phyloP scores from a whole-genome alignment of 1,284 basidiomycete genomes.

The Caloboletus inedulis region DNA sequence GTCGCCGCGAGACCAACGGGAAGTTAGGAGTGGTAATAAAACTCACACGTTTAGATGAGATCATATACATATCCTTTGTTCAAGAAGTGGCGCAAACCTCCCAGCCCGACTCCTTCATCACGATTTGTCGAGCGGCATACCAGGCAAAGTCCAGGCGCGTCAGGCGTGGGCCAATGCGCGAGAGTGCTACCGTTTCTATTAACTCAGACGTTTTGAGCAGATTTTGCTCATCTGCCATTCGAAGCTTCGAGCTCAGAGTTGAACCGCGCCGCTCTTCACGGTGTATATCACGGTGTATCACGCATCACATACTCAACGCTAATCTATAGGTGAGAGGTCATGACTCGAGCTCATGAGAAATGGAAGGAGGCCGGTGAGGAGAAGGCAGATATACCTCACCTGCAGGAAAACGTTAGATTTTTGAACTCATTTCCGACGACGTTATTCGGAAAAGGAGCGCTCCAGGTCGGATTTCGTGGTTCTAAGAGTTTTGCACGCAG shows the following conservation, averaged over 20 bases:
- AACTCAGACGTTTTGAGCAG: conserved; percentile 21
- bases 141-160: conserved; percentile 9
- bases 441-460: not conserved
- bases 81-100: conserved; percentile 2
- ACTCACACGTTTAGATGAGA: conserved; percentile 63
- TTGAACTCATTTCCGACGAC: conserved; percentile 12
- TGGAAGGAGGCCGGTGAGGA: conserved; percentile 5
- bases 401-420: conserved; percentile 7
- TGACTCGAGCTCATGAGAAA: not conserved
- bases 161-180: conserved; percentile 9
- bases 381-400: conserved; percentile 22
- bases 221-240: conserved; percentile 23
- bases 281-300: not conserved
- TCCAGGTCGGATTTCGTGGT: not conserved
- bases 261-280: not conserved
- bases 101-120: not conserved
- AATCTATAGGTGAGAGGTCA: conserved; percentile 13
- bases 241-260: conserved; percentile 5
- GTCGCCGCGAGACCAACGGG: conserved; percentile 64
- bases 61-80: conserved; percentile 14
- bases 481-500: conserved; percentile 4
- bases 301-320: not conserved
- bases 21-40: conserved; percentile 67
- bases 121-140: conserved; percentile 4
- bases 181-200: conserved; percentile 5